Base-by-base conservation (phyloP, 2,329 filamentous ascomycete species). In the Pseudogymnoascus sp. region DNA sequence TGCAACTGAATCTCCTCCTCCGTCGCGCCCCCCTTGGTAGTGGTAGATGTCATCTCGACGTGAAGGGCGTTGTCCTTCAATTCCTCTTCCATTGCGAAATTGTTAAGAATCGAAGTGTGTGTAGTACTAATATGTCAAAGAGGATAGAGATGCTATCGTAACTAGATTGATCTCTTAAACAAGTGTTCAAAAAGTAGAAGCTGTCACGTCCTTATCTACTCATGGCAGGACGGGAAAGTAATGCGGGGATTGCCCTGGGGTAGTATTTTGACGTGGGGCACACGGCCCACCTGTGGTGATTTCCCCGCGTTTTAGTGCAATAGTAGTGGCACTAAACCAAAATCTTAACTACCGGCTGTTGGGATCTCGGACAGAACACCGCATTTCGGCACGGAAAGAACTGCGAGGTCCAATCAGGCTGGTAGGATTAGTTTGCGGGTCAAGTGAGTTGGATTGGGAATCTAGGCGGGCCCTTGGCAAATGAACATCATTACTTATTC, bases 1-100 rank as follows among this genome's bases (percentile, higher is more conserved):
- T 14, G 65, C 63, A 65, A 72, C 39, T 68, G 62, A 9, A 63
- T 52, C 22, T 68, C 67, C 41, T 65, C 65, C 16, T 58, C 63
- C 16, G 49, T 63, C 7, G 64, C 25, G 0, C 41, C 38, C 6
- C 55, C 63, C 35, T 66, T 63, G 4, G 62, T 62, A 35, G 58
- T 45, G 6, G 58, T 16, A 35, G 61, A 36, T n/a, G 64, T 60
- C 35, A 66, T 28, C 64, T 67, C 65, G 14, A 67, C 22, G 30
- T 67, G 65, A 19, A 63, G 39, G 22, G 62, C 42, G 35, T 55
- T 36, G 30, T 45, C 36, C 23, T 63, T 63, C 23, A 19, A 16
- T 11, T 63, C 30, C 22, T 25, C 30, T n/a, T 25, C 30, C 58
- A 60, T 63, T 12, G 49, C 28, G 25, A 33, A 30, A 19, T 35